Percentiles rank a stretch among this genome's conserved stretches.
phyloP scores from a whole-genome alignment of 169 alveolate genomes.

The Amoebophrya sp. region DNA sequence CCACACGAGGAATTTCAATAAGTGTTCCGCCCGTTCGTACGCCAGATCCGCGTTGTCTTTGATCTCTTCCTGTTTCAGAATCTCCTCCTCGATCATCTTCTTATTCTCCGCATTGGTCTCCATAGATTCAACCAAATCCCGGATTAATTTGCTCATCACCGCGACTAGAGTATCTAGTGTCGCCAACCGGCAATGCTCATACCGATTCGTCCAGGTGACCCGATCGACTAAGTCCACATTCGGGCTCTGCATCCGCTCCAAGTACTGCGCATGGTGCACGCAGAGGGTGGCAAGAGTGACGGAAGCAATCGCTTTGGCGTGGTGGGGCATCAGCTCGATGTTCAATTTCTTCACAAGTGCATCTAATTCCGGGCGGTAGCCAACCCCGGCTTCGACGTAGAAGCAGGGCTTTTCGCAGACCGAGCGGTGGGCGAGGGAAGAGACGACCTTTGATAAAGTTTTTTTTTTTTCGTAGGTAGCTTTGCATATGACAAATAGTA shows the following conservation, averaged over 20 bases:
- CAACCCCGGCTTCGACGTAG: conserved; percentile 7
- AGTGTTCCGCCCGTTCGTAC: conserved; percentile 8
- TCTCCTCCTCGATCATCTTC: not conserved
- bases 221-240: not conserved
- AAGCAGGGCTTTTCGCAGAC: not conserved
- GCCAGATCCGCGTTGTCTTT: not conserved
- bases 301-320: not conserved
- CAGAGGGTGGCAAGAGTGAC: not conserved
- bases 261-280: conserved; percentile 23
- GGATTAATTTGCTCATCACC: not conserved
- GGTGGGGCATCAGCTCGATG: not conserved
- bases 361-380: not conserved
- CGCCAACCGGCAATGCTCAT: not conserved
- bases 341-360: not conserved
- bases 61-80: not conserved
- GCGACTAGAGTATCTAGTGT: not conserved
- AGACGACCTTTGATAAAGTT: not conserved
- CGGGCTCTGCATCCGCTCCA: not conserved
- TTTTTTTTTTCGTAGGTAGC: too few relatives aligned
- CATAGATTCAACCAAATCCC: not conserved
- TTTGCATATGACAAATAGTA: too few relatives aligned
- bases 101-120: not conserved
- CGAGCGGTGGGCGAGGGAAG: not conserved
- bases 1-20: not conserved
- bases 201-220: not conserved